Evolutionary conservation across 2,329 filamentous ascomycete species (phyloP).

Genomic region (Fusarium penzigii): DNA sequence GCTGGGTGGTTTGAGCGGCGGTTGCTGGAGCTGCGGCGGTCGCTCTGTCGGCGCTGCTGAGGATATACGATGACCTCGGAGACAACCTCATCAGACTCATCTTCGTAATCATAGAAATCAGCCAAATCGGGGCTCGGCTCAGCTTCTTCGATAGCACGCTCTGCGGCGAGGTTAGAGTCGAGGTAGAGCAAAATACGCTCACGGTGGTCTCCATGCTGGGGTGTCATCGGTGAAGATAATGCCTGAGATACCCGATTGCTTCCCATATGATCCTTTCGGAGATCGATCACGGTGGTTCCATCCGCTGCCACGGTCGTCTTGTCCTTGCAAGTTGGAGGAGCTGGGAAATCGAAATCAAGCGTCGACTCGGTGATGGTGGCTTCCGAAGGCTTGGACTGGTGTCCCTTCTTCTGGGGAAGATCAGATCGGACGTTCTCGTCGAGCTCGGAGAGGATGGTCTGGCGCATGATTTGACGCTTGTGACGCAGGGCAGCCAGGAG

Average conservation of each 20-base stretch:
- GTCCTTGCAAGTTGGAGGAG: constrained; percentile 32
- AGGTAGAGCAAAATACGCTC: constrained; percentile 33
- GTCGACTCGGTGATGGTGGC: constrained; percentile 32
- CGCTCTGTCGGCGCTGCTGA: constrained; percentile 16
- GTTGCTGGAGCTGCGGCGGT: constrained; percentile 12
- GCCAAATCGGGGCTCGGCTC: constrained; percentile 41
- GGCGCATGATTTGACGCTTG: constrained; percentile 58
- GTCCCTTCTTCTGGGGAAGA: constrained; percentile 18
- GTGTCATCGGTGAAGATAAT: neutral
- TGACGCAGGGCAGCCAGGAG: constrained; percentile 57
- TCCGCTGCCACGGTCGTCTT: constrained; percentile 26
- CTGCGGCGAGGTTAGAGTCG: constrained; percentile 27
- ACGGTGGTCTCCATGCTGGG: constrained; percentile 14
- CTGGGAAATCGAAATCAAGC: constrained; percentile 38
- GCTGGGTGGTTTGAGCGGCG: constrained; percentile 12
- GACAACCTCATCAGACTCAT: constrained; percentile 22
- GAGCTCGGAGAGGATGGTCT: constrained; percentile 46
- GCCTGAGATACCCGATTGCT: neutral
- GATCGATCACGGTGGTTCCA: constrained; percentile 26
- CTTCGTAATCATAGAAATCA: constrained; percentile 41
- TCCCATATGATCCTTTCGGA: constrained; percentile 9
- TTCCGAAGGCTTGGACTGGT: constrained; percentile 32
- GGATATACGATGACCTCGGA: constrained; percentile 18
- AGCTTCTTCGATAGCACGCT: constrained; percentile 24
- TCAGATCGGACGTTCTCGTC: constrained; percentile 33